Conservation (phyloP, 2,329 filamentous ascomycete species). For the Diaporthe amygdali region DNA sequence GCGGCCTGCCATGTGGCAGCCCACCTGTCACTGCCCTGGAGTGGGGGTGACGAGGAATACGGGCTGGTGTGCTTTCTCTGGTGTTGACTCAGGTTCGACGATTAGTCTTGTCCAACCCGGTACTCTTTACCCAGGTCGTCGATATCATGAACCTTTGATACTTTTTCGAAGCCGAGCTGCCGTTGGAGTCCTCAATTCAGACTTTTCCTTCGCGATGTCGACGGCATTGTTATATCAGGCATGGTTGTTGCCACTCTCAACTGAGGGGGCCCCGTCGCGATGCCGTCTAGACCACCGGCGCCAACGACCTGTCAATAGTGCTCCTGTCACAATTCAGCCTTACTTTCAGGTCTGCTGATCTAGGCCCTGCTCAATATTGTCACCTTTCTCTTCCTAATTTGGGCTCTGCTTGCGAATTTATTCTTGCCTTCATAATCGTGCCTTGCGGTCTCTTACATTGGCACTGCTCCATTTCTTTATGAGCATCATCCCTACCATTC, state of each 20-base stretch:
- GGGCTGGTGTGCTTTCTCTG: not conserved
- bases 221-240: conserved; percentile 21
- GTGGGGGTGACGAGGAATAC: conserved; percentile 13
- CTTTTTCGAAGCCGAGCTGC: conserved; percentile 5
- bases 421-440: conserved; percentile 9
- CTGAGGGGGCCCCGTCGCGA: not conserved
- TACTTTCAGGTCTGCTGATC: conserved; percentile 24
- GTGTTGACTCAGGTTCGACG: conserved; percentile 10
- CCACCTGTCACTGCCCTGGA: conserved; percentile 17
- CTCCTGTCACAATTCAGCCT: conserved; percentile 23
- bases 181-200: conserved; percentile 25
- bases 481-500: conserved; percentile 7
- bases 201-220: conserved; percentile 18
- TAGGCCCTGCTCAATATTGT: conserved; percentile 24
- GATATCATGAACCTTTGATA: conserved; percentile 6
- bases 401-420: conserved; percentile 3
- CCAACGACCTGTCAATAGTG: conserved; percentile 24
- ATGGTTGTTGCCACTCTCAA: not conserved
- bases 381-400: conserved; percentile 15
- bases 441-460: not conserved
- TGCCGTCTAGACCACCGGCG: conserved; percentile 24
- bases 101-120: conserved; percentile 4
- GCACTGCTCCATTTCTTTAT: not conserved
- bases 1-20: conserved; percentile 18
- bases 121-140: not conserved